These are phyloP conservation scores for Aegle marmelos DNA, from an alignment of 345 rosid genomes.

Conservation along the genomic window DNA sequence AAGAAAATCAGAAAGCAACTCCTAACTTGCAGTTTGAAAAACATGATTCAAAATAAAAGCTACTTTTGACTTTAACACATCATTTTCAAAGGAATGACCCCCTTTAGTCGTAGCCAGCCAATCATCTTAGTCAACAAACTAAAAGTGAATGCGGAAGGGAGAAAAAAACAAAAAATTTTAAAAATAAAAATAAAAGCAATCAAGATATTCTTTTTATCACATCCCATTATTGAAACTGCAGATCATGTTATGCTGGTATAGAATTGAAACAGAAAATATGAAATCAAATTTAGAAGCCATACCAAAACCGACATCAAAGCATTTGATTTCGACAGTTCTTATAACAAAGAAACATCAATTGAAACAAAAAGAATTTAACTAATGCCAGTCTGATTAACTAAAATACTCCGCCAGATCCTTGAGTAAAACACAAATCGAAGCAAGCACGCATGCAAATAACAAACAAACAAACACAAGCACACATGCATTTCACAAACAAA, in stretches of 20 bases:
- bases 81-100: neutral
- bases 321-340: neutral
- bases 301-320: neutral
- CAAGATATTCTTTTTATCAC: neutral
- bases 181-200: neutral
- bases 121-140: neutral
- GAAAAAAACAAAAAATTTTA: neutral
- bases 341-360: neutral
- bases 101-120: neutral
- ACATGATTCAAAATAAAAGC: neutral
- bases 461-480: neutral
- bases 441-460: neutral
- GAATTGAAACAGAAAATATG: slow-evolving; percentile 7
- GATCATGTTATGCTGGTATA: neutral
- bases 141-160: neutral
- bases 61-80: slow-evolving; percentile 21
- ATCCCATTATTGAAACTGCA: neutral
- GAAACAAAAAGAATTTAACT: neutral
- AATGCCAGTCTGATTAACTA: neutral
- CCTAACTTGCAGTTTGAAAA: slow-evolving; percentile 1
- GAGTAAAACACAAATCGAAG: neutral
- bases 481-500: neutral
- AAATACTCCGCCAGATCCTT: neutral
- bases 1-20: neutral
- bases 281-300: neutral